Base-by-base conservation (phyloP, 2,329 filamentous ascomycete species). In the Calonectria hawksworthii region DNA sequence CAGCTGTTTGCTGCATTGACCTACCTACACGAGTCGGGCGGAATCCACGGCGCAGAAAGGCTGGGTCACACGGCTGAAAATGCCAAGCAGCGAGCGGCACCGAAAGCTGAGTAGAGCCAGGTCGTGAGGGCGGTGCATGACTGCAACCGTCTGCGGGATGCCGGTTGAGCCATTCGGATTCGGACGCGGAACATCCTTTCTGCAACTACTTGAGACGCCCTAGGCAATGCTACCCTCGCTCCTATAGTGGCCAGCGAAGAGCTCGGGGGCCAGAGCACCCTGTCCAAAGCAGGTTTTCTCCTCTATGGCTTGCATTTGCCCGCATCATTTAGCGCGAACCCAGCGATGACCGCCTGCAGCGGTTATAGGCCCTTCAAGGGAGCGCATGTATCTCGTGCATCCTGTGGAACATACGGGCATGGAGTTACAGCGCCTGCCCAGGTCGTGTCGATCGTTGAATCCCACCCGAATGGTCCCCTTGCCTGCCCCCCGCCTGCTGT, bases 281-380 rank as follows among this genome's bases (percentile, higher is more conserved):
- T 30, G 41, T 28, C 28, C 5, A 50, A 34, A 65, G 61, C 61
- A 65, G 61, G 61, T 65, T 65, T 64, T 65, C n/a, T 34, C n/a
- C 23, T 2, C 26, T 18, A 50, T 50, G 30, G 14, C 61, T 50
- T 65, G 61, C 61, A 65, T 63, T 13, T 16, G 54, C 54, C 10
- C 13, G 30, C 30, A n/a, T n/a, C 41, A 4, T 23, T 28, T 65
- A 65, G 61, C 61, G 61, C 21, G 61, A 64, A 64, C 61, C 61
- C 36, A 47, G 13, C 61, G n/a, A 26, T 21, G 23, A 38, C n/a
- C n/a, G 11, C 5, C 21, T 47, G 61, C 36, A 64, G 26, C 61
- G 61, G 13, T 23, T 14, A 64, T 44, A 47, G 61, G 38, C 41
- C 26, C 38, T 47, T 26, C 56, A 41, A 28, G 11, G 56, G 56